These are phyloP conservation scores for Oryza glumipatula DNA, from an alignment of 176 grass and related monocot genomes.

Conservation along the genomic window DNA sequence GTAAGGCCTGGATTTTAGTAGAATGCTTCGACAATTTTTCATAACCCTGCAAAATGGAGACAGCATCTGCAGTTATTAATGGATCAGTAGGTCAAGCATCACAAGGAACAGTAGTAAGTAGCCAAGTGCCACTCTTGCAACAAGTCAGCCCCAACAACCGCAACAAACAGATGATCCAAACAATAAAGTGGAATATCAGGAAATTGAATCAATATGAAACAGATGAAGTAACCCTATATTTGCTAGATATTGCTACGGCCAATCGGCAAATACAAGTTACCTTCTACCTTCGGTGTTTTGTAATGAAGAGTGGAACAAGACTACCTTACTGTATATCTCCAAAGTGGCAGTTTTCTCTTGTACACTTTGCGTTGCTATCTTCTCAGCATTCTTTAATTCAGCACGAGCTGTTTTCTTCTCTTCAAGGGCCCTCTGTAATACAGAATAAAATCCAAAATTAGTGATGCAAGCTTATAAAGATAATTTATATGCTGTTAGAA, in stretches of 20 bases:
- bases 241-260: background rate
- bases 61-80: background rate
- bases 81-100: slow-evolving; percentile 17
- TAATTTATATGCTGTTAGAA: background rate
- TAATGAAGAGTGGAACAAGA: slow-evolving; percentile 20
- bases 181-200: background rate
- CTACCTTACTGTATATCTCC: slow-evolving; percentile 79
- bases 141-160: slow-evolving; percentile 1
- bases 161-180: background rate
- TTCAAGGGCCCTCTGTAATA: slow-evolving; percentile 64
- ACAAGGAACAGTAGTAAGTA: slow-evolving; percentile 22
- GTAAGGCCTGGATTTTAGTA: slow-evolving; percentile 60
- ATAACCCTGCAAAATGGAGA: slow-evolving; percentile 53
- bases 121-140: background rate
- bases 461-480: slow-evolving; percentile 18
- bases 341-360: slow-evolving; percentile 68
- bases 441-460: slow-evolving; percentile 30
- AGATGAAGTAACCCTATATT: background rate
- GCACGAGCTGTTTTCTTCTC: slow-evolving; percentile 67
- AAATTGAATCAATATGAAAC: slow-evolving; percentile 14
- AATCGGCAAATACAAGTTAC: background rate
- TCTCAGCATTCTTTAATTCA: slow-evolving; percentile 69
- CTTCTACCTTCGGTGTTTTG: background rate
- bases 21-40: slow-evolving; percentile 75
- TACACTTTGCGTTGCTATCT: slow-evolving; percentile 57